Percentiles rank a stretch among this genome's conserved stretches.
Evolutionary conservation across 192 early-diverging fungal genomes (phyloP).

Genomic region (Coemansia sp.): DNA sequence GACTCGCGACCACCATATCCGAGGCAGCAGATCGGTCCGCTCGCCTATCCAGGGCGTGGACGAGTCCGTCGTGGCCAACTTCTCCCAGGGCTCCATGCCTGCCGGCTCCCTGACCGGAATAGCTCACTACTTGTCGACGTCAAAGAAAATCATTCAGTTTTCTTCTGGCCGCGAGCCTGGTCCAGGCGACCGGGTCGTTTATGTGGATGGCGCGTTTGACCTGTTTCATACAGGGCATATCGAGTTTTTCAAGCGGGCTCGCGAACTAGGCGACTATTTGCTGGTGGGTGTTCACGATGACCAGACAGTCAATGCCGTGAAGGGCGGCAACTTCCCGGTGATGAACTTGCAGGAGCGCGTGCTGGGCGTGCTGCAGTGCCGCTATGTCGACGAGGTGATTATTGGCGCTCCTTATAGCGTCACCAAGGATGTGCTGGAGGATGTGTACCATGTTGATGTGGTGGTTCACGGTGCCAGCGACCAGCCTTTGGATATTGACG

Average conservation of each 20-base stretch:
- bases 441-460: constrained; percentile 80
- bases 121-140: constrained; percentile 87
- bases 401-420: constrained; percentile 90
- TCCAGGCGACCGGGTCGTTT: constrained; percentile 77
- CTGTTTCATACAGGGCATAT: constrained; percentile 96
- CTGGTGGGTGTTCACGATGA: constrained; percentile 94
- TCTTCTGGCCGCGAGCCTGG: constrained; percentile 77
- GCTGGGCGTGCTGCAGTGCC: constrained; percentile 86
- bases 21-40: constrained; percentile 50
- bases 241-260: constrained; percentile 86
- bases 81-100: constrained; percentile 38
- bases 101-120: constrained; percentile 57
- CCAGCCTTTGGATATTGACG: constrained; percentile 66
- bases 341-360: constrained; percentile 96
- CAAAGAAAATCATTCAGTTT: constrained; percentile 85
- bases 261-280: constrained; percentile 81
- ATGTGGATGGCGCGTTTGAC: constrained; percentile 96
- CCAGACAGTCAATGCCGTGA: constrained; percentile 81
- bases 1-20: constrained; percentile 83
- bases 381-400: constrained; percentile 93
- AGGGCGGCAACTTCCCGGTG: constrained; percentile 85
- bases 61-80: constrained; percentile 34
- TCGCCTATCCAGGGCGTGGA: constrained; percentile 62
- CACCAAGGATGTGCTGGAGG: constrained; percentile 78
- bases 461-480: constrained; percentile 76